Base-by-base conservation (phyloP, 2,329 filamentous ascomycete genomes). In the Xylariaceae sp. region DNA sequence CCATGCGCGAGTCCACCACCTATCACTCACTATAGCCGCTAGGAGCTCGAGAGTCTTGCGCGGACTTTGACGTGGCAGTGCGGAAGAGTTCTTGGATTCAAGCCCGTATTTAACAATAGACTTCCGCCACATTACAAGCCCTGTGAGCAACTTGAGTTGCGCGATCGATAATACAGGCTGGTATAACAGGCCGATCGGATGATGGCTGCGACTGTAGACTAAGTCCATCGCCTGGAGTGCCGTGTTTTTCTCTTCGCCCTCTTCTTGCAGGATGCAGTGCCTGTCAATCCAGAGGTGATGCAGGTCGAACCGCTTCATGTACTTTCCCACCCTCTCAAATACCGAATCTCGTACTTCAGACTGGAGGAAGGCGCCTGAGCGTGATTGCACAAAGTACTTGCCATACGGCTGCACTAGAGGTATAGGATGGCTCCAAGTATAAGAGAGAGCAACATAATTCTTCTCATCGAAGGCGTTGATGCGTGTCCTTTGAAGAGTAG, bases 41-140 rank as follows among this genome's bases (percentile, higher is more conserved):
- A 29, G 8, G 8, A 14, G 8, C 14, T 29, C 14, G 14, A 29
- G 14, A 29, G 14, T 29, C 25, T 22, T 61, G 55, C 8, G 14
- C 25, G 8, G 25, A 29, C 25, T 8, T 29, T 8, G 14, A 29
- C 14, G 14, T 29, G 14, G 14, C 8, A 8, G 14, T 14, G 14
- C 14, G 14, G 25, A 29, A 14, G 8, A 8, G 14, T 8, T 8
- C 14, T 29, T 14, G 8, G 14, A 29, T 29, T 29, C 14, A 29
- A 29, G 14, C 25, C 8, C 14, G 14, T 29, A 29, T 29, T 14
- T 8, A 29, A 29, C 14, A 29, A 29, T 8, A 29, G 14, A 29
- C n/a, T n/a, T n/a, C 14, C 14, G 25, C 25, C 14, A 8, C 14
- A 8, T 29, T 29, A 29, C 14, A 29, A 29, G 25, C 25, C 14